Evolutionary conservation across 805 yeast genomes (phyloP).

Genomic region (Candida alai): DNA sequence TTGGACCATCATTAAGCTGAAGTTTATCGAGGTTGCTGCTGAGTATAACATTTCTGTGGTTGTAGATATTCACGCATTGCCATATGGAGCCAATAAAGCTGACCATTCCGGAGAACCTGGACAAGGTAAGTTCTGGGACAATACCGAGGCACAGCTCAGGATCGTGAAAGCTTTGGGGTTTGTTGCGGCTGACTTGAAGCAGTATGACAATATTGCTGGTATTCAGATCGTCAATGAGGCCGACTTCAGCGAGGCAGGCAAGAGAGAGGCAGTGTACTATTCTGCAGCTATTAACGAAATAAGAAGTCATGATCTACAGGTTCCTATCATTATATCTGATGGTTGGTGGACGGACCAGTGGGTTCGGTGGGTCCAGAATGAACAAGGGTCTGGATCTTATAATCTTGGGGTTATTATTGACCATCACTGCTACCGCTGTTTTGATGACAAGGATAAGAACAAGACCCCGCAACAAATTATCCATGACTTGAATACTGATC

Average conservation of each 20-base stretch:
- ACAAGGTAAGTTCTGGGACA: slow-evolving; percentile 63
- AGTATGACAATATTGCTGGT: slow-evolving; percentile 69
- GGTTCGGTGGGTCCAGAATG: slow-evolving; percentile 59
- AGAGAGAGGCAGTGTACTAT: slow-evolving; percentile 58
- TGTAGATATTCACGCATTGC: slow-evolving; percentile 84
- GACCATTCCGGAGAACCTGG: slow-evolving; percentile 73
- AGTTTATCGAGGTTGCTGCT: slow-evolving; percentile 57
- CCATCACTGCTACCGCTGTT: slow-evolving; percentile 82
- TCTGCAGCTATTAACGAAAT: slow-evolving; percentile 58
- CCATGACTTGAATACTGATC: slow-evolving; percentile 47
- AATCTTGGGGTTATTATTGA: slow-evolving; percentile 71
- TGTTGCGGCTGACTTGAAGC: slow-evolving; percentile 55
- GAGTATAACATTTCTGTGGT: slow-evolving; percentile 64
- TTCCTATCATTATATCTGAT: slow-evolving; percentile 83
- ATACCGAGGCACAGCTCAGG: slow-evolving; percentile 35
- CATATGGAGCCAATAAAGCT: slow-evolving; percentile 87
- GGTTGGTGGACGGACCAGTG: slow-evolving; percentile 91
- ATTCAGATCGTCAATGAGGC: slow-evolving; percentile 86
- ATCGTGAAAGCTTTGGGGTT: slow-evolving; percentile 53
- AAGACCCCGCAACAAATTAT: slow-evolving; percentile 66
- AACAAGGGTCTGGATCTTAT: slow-evolving; percentile 27
- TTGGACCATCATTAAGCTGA: slow-evolving; percentile 58
- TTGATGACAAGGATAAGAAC: slow-evolving; percentile 65
- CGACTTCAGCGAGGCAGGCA: slow-evolving; percentile 49
- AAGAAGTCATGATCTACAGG: slow-evolving; percentile 45